Evolutionary conservation across 2,329 filamentous ascomycete genomes (phyloP).

Genomic region (Xylaria sp.): DNA sequence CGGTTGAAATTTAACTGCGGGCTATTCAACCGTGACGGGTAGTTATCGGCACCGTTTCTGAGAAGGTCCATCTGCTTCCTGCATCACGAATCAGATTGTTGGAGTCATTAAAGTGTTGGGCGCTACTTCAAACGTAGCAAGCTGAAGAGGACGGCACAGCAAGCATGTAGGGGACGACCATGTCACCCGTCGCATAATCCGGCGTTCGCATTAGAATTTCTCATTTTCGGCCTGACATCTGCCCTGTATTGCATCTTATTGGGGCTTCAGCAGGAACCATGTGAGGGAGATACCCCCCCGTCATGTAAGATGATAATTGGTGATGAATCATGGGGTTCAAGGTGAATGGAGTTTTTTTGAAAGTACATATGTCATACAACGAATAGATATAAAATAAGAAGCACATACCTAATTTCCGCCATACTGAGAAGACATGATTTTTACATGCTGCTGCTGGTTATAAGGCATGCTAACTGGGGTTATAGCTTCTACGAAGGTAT

Average conservation of each 20-base stretch:
- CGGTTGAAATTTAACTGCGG: too few species aligned
- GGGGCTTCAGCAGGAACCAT: neutral
- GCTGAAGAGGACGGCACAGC: neutral
- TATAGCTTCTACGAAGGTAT: too few species aligned
- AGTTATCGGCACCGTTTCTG: too few species aligned
- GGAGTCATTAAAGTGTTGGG: neutral
- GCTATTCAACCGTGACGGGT: too few species aligned
- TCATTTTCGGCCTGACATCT: neutral
- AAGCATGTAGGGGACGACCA: neutral
- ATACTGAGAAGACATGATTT: too few species aligned
- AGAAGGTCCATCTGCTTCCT: too few species aligned
- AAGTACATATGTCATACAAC: neutral
- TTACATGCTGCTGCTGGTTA: too few species aligned
- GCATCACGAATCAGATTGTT: too few species aligned
- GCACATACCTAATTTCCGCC: neutral
- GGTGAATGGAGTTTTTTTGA: neutral
- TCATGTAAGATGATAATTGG: neutral
- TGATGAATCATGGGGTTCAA: neutral
- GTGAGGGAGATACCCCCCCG: neutral
- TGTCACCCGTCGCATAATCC: neutral
- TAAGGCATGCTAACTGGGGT: too few species aligned
- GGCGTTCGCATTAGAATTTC: neutral
- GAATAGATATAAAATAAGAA: neutral
- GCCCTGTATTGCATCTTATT: neutral
- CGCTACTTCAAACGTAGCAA: neutral